A percentile compares a stretch with the other conserved stretches of the same genome.
These are phyloP conservation scores for maize (Zea mays) DNA, from an alignment of 176 grass and related monocot genomes.

Conservation along the genomic window DNA sequence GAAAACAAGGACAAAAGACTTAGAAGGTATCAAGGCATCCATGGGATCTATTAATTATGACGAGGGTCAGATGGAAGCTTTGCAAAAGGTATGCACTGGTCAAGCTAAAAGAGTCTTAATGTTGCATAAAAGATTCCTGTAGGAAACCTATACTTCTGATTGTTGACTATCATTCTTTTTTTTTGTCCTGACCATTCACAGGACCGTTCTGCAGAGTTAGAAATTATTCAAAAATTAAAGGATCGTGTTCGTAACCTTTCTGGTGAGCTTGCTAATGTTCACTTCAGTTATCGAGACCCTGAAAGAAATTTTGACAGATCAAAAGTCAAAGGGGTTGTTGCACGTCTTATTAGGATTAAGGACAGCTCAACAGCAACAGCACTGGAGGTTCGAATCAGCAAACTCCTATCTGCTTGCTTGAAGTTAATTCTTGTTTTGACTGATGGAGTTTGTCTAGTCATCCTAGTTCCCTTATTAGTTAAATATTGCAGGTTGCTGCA, in stretches of 20 bases:
- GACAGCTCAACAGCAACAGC: slow-evolving; percentile 83
- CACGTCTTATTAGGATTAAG: slow-evolving; percentile 86
- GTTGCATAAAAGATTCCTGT: slow-evolving; percentile 4
- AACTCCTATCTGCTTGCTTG: slow-evolving; percentile 10
- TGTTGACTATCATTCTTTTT: slow-evolving; percentile 14
- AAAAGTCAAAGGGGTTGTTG: slow-evolving; percentile 98
- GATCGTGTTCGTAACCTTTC: slow-evolving; percentile 64
- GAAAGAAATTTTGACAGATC: slow-evolving; percentile 86
- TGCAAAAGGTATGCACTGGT: slow-evolving; percentile 65
- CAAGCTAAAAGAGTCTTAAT: background rate
- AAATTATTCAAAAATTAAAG: slow-evolving; percentile 64
- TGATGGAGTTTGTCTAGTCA: slow-evolving; percentile 3
- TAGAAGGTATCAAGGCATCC: slow-evolving; percentile 67
- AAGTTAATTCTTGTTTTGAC: slow-evolving; percentile 10
- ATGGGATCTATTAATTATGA: slow-evolving; percentile 70
- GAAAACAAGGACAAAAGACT: slow-evolving; percentile 64
- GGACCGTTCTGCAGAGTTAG: slow-evolving; percentile 65
- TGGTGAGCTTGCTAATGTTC: slow-evolving; percentile 63
- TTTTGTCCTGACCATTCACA: slow-evolving; percentile 33
- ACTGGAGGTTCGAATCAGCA: slow-evolving; percentile 67
- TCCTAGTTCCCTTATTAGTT: slow-evolving; percentile 31
- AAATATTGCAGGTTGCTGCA: slow-evolving; percentile 74
- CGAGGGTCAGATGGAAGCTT: slow-evolving; percentile 84
- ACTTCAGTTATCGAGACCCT: slow-evolving; percentile 86
- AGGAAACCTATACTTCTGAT: slow-evolving; percentile 25